These are phyloP conservation scores for Oidiodendron maius DNA, from an alignment of 495 filamentous ascomycete species.

Conservation along the genomic window DNA sequence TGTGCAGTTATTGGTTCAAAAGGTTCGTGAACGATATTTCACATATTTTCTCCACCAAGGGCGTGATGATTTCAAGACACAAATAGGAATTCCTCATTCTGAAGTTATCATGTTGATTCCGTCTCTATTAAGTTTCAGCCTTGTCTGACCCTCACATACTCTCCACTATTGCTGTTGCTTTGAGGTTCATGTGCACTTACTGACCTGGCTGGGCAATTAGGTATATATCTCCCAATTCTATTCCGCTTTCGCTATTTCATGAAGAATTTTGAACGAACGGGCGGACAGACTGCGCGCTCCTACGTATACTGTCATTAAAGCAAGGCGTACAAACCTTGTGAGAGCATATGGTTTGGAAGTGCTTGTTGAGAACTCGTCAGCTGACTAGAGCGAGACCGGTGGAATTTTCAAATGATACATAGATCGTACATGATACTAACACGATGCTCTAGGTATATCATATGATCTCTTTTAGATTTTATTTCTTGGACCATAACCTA, in stretches of 20 bases:
- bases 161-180: slow-evolving; percentile 1
- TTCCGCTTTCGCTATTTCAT: slow-evolving; percentile 33
- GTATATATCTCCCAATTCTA: slow-evolving; percentile 41
- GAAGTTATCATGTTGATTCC: slow-evolving; percentile 84
- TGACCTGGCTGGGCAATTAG: slow-evolving; percentile 32
- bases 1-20: no score
- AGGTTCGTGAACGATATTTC: slow-evolving; percentile 46
- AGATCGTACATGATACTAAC: slow-evolving; percentile 29
- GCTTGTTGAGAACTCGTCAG: slow-evolving; percentile 98
- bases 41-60: slow-evolving; percentile 25
- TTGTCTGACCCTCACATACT: slow-evolving; percentile 70
- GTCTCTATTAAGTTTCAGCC: slow-evolving; percentile 86
- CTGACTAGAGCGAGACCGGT: slow-evolving; percentile 69
- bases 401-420: slow-evolving; percentile 1
- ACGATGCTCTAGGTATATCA: slow-evolving; percentile 36
- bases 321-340: slow-evolving; percentile 85
- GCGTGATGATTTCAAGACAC: slow-evolving; percentile 81
- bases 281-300: slow-evolving; percentile 88
- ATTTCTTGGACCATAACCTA: slow-evolving; percentile 25
- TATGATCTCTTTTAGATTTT: slow-evolving; percentile 14
- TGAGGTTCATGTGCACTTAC: slow-evolving; percentile 21
- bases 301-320: slow-evolving; percentile 54
- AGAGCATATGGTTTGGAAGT: slow-evolving; percentile 57
- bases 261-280: slow-evolving; percentile 98
- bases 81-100: slow-evolving; percentile 98